A percentile compares a stretch with the other conserved stretches of the same genome.
phyloP scores from a whole-genome alignment of 2,329 filamentous ascomycete species.

The Ophiocordyceps camponoti-floridani region DNA sequence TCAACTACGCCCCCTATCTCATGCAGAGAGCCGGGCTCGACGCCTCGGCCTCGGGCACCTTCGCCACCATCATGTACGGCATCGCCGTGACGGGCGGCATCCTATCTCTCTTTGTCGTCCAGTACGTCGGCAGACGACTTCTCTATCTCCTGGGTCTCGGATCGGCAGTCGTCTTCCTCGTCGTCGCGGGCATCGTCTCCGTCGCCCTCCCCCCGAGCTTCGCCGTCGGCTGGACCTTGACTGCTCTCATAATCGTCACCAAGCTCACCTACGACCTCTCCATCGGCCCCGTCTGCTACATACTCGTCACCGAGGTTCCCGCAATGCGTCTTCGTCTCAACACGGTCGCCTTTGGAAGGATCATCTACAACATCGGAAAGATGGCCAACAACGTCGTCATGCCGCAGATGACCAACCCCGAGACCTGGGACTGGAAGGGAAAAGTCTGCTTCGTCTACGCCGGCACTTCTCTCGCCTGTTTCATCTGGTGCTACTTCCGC shows the following conservation, averaged over 20 bases:
- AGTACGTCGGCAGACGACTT: conserved; percentile 27
- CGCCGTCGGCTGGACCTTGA: conserved; percentile 15
- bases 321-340: conserved; percentile 20
- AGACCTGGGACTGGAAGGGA: conserved; percentile 9
- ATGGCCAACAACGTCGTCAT: conserved; percentile 11
- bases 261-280: conserved; percentile 19
- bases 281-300: conserved; percentile 19
- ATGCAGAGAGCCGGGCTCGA: conserved; percentile 26
- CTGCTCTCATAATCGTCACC: conserved; percentile 20
- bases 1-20: conserved; percentile 30
- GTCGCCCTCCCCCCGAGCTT: conserved; percentile 10
- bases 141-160: conserved; percentile 27
- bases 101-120: conserved; percentile 31
- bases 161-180: conserved; percentile 13
- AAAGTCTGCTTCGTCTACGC: conserved; percentile 9
- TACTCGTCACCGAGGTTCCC: conserved; percentile 19
- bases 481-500: conserved; percentile 11
- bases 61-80: conserved; percentile 28
- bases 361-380: conserved; percentile 7
- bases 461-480: conserved; percentile 6
- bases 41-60: conserved; percentile 21
- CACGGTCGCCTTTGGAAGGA: conserved; percentile 19
- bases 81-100: conserved; percentile 32
- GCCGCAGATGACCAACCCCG: conserved; percentile 12
- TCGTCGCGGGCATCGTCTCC: conserved; percentile 20